Evolutionary conservation across 2,329 filamentous ascomycete species (phyloP).

Genomic region (Clarireedia sp.): DNA sequence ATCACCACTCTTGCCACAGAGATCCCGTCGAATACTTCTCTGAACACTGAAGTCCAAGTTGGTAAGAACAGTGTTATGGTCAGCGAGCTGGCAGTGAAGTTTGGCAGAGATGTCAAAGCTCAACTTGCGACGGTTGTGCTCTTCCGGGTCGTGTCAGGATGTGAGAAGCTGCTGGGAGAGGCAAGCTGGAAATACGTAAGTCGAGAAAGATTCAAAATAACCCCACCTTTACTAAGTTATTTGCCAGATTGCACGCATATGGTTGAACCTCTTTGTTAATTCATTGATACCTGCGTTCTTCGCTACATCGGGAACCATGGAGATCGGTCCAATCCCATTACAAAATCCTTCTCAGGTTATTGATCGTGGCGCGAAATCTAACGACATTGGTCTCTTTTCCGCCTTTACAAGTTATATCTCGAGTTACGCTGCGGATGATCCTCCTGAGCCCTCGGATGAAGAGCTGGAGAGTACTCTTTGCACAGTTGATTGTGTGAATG

Average conservation of each 20-base stretch:
- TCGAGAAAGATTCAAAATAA: slow-evolving; percentile 16
- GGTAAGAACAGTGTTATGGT: slow-evolving; percentile 95
- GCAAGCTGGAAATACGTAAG: slow-evolving; percentile 69
- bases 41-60: slow-evolving; percentile 94
- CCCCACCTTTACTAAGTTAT: slow-evolving; percentile 31
- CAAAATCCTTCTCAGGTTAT: slow-evolving; percentile 90
- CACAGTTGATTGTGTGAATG: slow-evolving; percentile 87
- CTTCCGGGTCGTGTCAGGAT: slow-evolving; percentile 83
- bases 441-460: slow-evolving; percentile 93
- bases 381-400: slow-evolving; percentile 81
- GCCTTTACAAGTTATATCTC: slow-evolving; percentile 95
- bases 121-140: slow-evolving; percentile 92
- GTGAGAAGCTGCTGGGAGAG: slow-evolving; percentile 65
- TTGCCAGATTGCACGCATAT: slow-evolving; percentile 73
- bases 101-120: slow-evolving; percentile 87
- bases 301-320: slow-evolving; percentile 51
- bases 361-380: slow-evolving; percentile 70
- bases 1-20: slow-evolving; percentile 83
- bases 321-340: slow-evolving; percentile 74
- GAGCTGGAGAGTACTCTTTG: slow-evolving; percentile 93
- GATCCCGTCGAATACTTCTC: slow-evolving; percentile 66
- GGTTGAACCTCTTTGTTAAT: slow-evolving; percentile 93
- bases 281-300: slow-evolving; percentile 74
- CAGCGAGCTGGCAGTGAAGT: slow-evolving; percentile 91
- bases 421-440: slow-evolving; percentile 97